Percentiles rank a stretch among this genome's conserved stretches.
Evolutionary conservation across 306 rosid genomes (phyloP).

Genomic region (Acacia acuminata): DNA sequence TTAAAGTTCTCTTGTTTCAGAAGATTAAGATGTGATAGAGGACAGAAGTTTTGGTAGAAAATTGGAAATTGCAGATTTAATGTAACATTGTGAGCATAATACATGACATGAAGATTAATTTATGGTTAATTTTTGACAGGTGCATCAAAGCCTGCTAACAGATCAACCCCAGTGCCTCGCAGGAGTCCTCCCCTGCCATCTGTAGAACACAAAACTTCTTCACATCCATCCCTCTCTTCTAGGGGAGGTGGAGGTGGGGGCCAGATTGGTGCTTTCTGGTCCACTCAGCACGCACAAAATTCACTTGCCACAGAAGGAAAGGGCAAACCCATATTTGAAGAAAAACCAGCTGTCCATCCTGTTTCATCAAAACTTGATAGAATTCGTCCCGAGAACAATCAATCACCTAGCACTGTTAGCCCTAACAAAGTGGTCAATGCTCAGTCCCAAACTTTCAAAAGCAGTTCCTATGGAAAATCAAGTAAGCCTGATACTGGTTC

Average conservation of each 20-base stretch:
- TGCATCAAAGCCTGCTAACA: constrained; percentile 49
- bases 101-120: neutral
- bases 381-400: constrained; percentile 43
- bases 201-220: constrained; percentile 58
- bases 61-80: neutral
- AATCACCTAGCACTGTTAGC: constrained; percentile 46
- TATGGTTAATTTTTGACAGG: constrained; percentile 49
- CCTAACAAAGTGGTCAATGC: constrained; percentile 46
- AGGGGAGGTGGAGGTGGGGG: constrained; percentile 62
- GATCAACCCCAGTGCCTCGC: constrained; percentile 59
- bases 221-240: constrained; percentile 53
- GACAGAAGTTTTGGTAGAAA: neutral
- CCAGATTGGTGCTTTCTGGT: constrained; percentile 88
- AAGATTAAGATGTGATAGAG: constrained; percentile 21
- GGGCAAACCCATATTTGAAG: constrained; percentile 59
- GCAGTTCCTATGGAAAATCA: constrained; percentile 48
- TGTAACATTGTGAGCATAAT: neutral
- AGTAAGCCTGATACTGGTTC: constrained; percentile 47
- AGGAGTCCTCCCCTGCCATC: constrained; percentile 71
- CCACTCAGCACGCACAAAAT: constrained; percentile 71
- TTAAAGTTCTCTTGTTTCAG: neutral
- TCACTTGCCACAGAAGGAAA: constrained; percentile 49
- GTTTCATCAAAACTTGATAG: constrained; percentile 47
- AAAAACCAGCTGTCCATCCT: constrained; percentile 52
- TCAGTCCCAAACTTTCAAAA: constrained; percentile 46